Evolutionary conservation across 2,329 filamentous ascomycete genomes (phyloP).

Genomic region (Penicillium sp.): DNA sequence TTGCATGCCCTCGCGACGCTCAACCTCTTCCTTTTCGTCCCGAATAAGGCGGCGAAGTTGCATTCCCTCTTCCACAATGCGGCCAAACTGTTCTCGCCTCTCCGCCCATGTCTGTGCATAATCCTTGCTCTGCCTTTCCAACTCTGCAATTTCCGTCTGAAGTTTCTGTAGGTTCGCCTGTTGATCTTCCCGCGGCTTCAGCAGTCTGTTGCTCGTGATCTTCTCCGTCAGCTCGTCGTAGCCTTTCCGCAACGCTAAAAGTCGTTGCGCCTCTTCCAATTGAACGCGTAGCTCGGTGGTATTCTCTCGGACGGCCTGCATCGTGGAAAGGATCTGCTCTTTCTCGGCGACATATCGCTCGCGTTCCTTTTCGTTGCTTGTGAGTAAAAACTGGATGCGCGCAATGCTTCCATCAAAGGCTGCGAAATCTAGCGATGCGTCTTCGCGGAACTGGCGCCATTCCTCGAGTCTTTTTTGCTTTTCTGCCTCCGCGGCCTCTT

Average conservation of each 20-base stretch:
- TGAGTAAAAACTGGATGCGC: conserved; percentile 83
- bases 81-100: conserved; percentile 81
- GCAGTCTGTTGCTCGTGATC: conserved; percentile 78
- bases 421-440: conserved; percentile 85
- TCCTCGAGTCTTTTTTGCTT: conserved; percentile 58
- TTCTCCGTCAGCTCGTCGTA: conserved; percentile 89
- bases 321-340: conserved; percentile 75
- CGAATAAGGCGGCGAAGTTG: conserved; percentile 82
- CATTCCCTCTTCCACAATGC: conserved; percentile 90
- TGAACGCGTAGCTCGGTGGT: conserved; percentile 74
- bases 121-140: conserved; percentile 81
- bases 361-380: conserved; percentile 82
- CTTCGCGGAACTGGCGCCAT: conserved; percentile 75
- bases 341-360: conserved; percentile 83
- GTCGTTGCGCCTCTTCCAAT: conserved; percentile 75
- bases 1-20: conserved; percentile 80
- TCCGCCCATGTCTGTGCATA: conserved; percentile 86
- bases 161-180: conserved; percentile 77
- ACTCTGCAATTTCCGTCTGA: conserved; percentile 83
- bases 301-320: conserved; percentile 75
- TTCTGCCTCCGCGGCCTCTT: conserved; percentile 49
- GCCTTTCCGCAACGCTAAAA: conserved; percentile 76
- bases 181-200: conserved; percentile 86
- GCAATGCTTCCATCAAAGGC: conserved; percentile 85
- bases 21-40: conserved; percentile 94